Evolutionary conservation across 495 filamentous ascomycete genomes (phyloP), one percentile per base, ranked within the genome.

Genomic region (Umbilicaria muhlenbergii): DNA sequence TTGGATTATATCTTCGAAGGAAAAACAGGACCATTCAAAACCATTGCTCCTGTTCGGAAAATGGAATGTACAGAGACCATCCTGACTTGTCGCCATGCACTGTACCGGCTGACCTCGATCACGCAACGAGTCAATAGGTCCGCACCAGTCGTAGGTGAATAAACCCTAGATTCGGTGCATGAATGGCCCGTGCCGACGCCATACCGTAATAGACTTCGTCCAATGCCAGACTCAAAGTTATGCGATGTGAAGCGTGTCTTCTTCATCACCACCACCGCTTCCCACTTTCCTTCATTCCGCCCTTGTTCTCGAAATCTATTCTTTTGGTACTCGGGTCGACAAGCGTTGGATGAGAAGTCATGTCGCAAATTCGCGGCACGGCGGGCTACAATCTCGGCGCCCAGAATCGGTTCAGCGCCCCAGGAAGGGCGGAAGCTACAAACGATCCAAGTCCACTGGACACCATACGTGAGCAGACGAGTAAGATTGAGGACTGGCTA

Each of bases 361-460:
- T 94, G 89, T 81, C 89, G 62, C 89, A 94, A 65, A 91, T 96
- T 64, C 76, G 89, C 71, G 91, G 89, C 61, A 93, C 86, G 49
- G 88, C 89, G 52, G 83, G 83, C 62, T 98, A 95, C 66, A 89
- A 94, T 62, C 79, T 96, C 55, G 86, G 83, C 49, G 73, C 77
- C 52, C 78, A 79, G 52, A 77, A 73, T 56, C 73, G 78, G 42
- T 91, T 89, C 52, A 81, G 80, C 34, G 74, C 69, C 28, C 71
- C 77, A 38, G 65, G 71, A 54, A 65, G 75, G 58, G 67, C 67
- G 58, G 71, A 75, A 53, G 69, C 74, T 47, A 67, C 73, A 45
- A 74, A 67, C 62, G 84, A 91, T 53, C 79, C 84, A 24, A 89
- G 83, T 66, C 83, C 91, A 39, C 76, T 98, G 38, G 92, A 94